Evolutionary conservation across 371 early-diverging fungal genomes (phyloP).

Genomic region (Chytridium lagenaria): DNA sequence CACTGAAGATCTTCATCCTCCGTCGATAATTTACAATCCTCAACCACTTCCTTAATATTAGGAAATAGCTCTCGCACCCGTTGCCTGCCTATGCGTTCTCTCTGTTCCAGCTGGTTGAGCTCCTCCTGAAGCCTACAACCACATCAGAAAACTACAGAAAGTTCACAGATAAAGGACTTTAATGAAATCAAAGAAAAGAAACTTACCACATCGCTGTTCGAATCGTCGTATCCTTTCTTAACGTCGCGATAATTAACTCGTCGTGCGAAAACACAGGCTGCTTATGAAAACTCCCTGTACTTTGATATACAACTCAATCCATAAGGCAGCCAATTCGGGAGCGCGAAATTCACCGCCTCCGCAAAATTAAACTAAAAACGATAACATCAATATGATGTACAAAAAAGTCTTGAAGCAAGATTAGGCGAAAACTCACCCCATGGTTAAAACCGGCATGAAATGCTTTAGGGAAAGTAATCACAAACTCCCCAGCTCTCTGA

Average conservation of each 20-base stretch:
- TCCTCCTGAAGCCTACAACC: constrained; percentile 59
- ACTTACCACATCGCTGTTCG: constrained; percentile 61
- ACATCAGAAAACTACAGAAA: background rate
- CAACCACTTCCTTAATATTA: constrained; percentile 47
- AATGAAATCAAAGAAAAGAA: no score
- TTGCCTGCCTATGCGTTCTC: constrained; percentile 65
- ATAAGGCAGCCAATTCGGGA: constrained; percentile 86
- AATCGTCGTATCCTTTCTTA: constrained; percentile 46
- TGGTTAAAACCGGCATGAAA: constrained; percentile 98
- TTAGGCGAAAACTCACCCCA: constrained; percentile 62
- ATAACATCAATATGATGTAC: background rate
- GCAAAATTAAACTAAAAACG: constrained; percentile 79
- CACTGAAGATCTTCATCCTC: constrained; percentile 74
- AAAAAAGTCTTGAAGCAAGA: background rate
- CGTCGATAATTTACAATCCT: constrained; percentile 45
- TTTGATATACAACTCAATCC: constrained; percentile 80
- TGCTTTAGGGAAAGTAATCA: constrained; percentile 93
- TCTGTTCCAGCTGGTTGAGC: constrained; percentile 60
- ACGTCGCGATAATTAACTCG: constrained; percentile 71
- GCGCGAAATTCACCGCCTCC: constrained; percentile 97
- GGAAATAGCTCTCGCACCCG: constrained; percentile 53
- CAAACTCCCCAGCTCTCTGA: constrained; percentile 93
- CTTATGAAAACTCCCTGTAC: constrained; percentile 77
- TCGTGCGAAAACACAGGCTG: constrained; percentile 95
- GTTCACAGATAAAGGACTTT: no score